These are phyloP conservation scores for Cenococcum geophilum DNA, from an alignment of 495 filamentous ascomycete genomes.

Conservation along the genomic window DNA sequence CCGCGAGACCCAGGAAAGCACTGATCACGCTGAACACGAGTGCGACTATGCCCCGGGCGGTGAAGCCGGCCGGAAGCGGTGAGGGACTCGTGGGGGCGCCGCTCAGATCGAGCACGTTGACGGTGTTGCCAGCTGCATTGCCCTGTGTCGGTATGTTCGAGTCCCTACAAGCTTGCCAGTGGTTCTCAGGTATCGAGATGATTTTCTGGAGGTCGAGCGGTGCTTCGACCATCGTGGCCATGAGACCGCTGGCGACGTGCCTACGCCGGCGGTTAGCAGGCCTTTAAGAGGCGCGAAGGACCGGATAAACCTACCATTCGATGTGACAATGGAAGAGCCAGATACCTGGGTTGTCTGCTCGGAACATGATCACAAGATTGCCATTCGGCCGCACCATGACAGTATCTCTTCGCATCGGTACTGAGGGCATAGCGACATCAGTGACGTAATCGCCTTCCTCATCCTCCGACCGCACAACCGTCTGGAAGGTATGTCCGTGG, in stretches of 20 bases:
- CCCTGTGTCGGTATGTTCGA: constrained; percentile 48
- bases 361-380: constrained; percentile 45
- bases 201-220: constrained; percentile 57
- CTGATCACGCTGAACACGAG: constrained; percentile 63
- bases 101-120: constrained; percentile 56
- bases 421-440: constrained; percentile 41
- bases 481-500: constrained; percentile 80
- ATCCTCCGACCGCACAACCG: constrained; percentile 51
- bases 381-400: constrained; percentile 47
- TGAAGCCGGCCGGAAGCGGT: constrained; percentile 61
- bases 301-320: constrained; percentile 24
- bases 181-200: constrained; percentile 55
- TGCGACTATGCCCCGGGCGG: constrained; percentile 62
- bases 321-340: constrained; percentile 69
- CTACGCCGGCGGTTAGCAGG: constrained; percentile 29
- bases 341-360: constrained; percentile 61
- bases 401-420: constrained; percentile 56
- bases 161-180: constrained; percentile 56
- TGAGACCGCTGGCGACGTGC: constrained; percentile 69
- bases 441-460: constrained; percentile 46
- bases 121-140: constrained; percentile 70
- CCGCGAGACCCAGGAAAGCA: constrained; percentile 65
- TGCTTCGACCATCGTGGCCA: constrained; percentile 64
- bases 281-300: not conserved
- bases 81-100: constrained; percentile 53